Conservation (phyloP, 176 grass and related monocot species). For the Aegilops umbellulata region DNA sequence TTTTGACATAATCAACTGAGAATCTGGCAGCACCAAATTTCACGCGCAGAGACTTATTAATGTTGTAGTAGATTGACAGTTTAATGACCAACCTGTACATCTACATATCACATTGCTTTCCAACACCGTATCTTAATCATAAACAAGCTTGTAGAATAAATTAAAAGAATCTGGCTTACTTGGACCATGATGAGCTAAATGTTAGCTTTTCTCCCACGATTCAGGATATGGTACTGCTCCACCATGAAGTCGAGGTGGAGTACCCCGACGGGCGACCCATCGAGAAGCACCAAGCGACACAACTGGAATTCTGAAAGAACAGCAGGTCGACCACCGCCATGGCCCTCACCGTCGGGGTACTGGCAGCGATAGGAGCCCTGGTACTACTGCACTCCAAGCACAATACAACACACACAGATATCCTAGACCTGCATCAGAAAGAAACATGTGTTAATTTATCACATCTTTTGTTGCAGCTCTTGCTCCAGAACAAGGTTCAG, state of each 20-base stretch:
- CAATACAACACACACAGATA: background rate
- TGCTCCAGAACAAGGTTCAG: no score
- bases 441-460: no score
- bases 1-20: no score
- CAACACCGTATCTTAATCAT: background rate
- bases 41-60: background rate
- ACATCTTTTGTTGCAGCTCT: no score
- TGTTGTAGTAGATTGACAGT: constrained; percentile 7
- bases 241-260: constrained; percentile 81
- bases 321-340: constrained; percentile 66
- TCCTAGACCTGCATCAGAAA: no score
- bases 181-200: background rate
- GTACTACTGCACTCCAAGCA: constrained; percentile 46
- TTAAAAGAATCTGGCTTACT: background rate
- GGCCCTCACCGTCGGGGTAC: constrained; percentile 85
- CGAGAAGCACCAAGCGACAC: constrained; percentile 76
- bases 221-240: constrained; percentile 95
- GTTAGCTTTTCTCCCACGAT: constrained; percentile 4
- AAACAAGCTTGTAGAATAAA: background rate
- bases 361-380: constrained; percentile 77
- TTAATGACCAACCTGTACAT: background rate
- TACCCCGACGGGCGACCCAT: constrained; percentile 51
- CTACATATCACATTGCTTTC: background rate
- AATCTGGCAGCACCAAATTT: background rate
- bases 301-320: constrained; percentile 75